phyloP scores from a whole-genome alignment of 78 protist genomes.

The Blattamonas nauphoetae region DNA sequence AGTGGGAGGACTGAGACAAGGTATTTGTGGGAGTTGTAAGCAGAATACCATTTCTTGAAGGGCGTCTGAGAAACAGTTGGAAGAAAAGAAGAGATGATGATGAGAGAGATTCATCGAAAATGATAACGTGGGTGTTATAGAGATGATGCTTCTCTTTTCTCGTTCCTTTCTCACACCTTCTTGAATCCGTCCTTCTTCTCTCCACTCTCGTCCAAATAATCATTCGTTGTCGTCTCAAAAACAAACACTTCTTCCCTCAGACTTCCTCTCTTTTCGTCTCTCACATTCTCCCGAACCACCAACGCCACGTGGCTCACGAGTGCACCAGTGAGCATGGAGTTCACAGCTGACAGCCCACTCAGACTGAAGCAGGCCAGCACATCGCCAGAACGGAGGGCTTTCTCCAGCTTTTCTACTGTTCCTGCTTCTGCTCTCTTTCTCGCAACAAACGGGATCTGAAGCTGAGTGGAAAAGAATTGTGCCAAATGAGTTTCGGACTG shows the following conservation, averaged over 20 bases:
- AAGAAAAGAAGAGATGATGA: too few species aligned
- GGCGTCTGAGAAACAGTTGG: not conserved
- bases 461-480: too few species aligned
- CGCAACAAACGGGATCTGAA: too few species aligned
- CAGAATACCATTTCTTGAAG: not conserved
- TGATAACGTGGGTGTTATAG: too few species aligned
- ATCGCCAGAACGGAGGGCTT: not conserved
- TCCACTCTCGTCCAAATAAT: not conserved
- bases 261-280: not conserved
- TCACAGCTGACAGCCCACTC: too few species aligned
- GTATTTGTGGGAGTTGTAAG: not conserved
- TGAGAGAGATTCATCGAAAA: too few species aligned
- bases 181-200: not conserved
- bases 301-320: not conserved
- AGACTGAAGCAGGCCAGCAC: not conserved
- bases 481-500: too few species aligned
- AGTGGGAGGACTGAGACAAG: not conserved
- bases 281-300: not conserved
- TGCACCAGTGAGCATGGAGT: too few species aligned
- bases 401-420: not conserved
- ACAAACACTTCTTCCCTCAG: not conserved
- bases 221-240: not conserved
- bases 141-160: too few species aligned
- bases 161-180: not conserved
- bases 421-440: too few species aligned